Evolutionary conservation across 352 stramenopile genomes (phyloP), one percentile per base, ranked within the genome.

Genomic region (Halophytophthora batemanensis): DNA sequence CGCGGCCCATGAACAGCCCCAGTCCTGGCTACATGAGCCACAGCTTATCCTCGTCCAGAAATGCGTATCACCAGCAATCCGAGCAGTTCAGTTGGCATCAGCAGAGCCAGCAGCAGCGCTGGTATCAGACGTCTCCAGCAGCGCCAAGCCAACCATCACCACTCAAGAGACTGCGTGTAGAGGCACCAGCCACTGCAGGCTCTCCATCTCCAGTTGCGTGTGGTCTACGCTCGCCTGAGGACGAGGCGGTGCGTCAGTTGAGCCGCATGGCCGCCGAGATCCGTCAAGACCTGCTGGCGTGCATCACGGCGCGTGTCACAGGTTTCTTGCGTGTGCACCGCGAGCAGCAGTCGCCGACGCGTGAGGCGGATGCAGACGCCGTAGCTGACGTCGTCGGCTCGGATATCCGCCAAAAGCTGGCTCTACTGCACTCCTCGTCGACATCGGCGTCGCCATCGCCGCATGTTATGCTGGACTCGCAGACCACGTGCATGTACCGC

Each of bases 401-500:
- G 1, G 81, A 91, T 17, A 91, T 91, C 43, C 65, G 77, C 46
- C 69, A 83, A 39, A 68, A 82, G 42, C 68, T 91, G 4, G 64
- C 61, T 13, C 62, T 73, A 25, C 63, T 88, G 11, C 70, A 87
- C 23, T 42, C 64, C 52, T 7, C 57, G 44, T 39, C 54, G 25
- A 5, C 57, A 4, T 56, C 50, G 3, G 49, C 66, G 8, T 56
- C 56, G 3, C 18, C 52, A 6, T 60, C 55, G 12, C 53, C 64
- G 31, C 53, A 61, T 5, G 67, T 62, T 54, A 54, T 77, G 36
- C 53, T 75, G 46, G 58, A 82, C 46, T 66, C 68, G 36, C 74
- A 91, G 66, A 87, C 77, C 14, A 80, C 74, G 44, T 77, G 74
- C 58, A 91, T 89, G 78, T 91, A 91, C 56, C 77, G 77, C 43